These are phyloP conservation scores for Perilla frutescens DNA, from an alignment of 257 asterid species.

Conservation along the genomic window DNA sequence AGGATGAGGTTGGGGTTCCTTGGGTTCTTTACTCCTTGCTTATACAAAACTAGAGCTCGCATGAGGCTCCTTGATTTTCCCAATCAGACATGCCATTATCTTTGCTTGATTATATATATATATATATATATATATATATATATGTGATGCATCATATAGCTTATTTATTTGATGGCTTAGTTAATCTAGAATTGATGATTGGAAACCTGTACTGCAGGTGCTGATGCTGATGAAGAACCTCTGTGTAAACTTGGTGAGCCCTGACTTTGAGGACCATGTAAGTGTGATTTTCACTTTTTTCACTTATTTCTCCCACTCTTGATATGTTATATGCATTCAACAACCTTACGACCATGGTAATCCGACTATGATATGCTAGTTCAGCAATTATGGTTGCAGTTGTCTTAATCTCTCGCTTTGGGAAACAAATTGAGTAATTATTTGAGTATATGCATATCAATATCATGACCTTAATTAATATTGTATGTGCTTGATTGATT, in stretches of 20 bases:
- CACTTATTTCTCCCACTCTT: neutral
- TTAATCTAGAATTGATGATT: conserved; percentile 2
- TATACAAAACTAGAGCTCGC: neutral
- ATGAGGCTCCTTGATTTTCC: neutral
- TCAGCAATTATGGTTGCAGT: neutral
- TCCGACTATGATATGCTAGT: neutral
- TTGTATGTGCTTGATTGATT: conserved; percentile 26
- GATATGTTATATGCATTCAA: too few species aligned
- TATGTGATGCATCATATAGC: neutral
- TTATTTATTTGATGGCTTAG: neutral
- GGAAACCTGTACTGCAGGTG: conserved; percentile 49
- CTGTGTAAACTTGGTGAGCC: conserved; percentile 67
- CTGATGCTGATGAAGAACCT: conserved; percentile 87
- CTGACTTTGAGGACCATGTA: conserved; percentile 84
- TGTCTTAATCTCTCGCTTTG: too few species aligned
- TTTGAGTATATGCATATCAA: too few species aligned
- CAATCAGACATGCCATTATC: neutral
- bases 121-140: too few species aligned
- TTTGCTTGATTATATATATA: neutral
- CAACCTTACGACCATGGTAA: neutral
- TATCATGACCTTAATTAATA: neutral
- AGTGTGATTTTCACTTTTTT: conserved; percentile 36
- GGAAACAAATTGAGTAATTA: too few species aligned
- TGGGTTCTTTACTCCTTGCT: too few species aligned
- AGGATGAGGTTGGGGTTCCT: too few species aligned